Conservation (phyloP, 2,329 filamentous ascomycete species). For the Fusarium piperis region DNA sequence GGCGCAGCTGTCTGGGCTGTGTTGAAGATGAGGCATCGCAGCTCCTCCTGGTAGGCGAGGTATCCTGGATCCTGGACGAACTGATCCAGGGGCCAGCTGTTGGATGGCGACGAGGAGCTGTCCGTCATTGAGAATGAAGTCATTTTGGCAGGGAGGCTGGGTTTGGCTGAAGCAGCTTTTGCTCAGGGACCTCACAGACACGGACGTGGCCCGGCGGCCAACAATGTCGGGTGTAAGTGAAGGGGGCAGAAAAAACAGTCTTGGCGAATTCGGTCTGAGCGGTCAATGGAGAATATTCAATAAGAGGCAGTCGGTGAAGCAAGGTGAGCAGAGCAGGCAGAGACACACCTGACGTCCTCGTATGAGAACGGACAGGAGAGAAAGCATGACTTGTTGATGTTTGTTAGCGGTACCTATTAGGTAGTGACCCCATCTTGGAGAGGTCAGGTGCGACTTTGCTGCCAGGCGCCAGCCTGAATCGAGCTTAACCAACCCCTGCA, state of each 20-base stretch:
- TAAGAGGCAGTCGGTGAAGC: not conserved
- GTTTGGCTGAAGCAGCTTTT: not conserved
- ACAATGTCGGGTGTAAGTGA: slow-evolving; percentile 5
- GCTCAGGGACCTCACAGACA: not conserved
- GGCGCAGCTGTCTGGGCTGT: slow-evolving; percentile 55
- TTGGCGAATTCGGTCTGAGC: not conserved
- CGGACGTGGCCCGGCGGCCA: not conserved
- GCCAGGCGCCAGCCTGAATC: slow-evolving; percentile 4
- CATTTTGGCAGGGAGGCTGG: slow-evolving; percentile 1
- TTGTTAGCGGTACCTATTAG: not conserved
- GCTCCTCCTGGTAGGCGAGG: slow-evolving; percentile 57
- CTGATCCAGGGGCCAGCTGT: slow-evolving; percentile 47
- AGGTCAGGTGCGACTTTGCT: slow-evolving; percentile 20
- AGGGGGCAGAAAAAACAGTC: not conserved
- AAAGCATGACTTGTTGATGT: slow-evolving; percentile 1
- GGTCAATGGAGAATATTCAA: not conserved
- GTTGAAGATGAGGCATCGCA: slow-evolving; percentile 57
- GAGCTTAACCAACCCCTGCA: slow-evolving; percentile 22
- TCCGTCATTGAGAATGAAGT: slow-evolving; percentile 26
- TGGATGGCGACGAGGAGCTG: slow-evolving; percentile 41
- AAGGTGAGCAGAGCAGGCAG: not conserved
- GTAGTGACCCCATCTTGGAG: slow-evolving; percentile 4
- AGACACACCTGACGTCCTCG: not conserved
- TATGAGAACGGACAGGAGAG: not conserved
- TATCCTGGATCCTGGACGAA: slow-evolving; percentile 54